These are phyloP conservation scores for Mycena capillaripes DNA, from an alignment of 768 basidiomycete genomes.

Conservation along the genomic window DNA sequence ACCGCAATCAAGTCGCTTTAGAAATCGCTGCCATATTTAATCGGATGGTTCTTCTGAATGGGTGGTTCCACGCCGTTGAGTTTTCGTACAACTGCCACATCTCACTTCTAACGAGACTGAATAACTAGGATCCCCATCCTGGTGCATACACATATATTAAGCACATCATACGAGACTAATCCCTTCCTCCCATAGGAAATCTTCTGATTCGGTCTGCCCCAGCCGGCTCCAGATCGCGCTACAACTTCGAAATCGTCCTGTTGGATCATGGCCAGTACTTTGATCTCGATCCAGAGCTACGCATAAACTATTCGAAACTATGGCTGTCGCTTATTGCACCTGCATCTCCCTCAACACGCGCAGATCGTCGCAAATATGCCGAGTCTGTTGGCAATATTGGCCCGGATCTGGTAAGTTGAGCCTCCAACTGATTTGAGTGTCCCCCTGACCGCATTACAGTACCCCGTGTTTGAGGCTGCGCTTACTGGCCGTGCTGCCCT, in stretches of 20 bases:
- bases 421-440: not conserved
- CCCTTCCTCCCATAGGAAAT: constrained; percentile 68
- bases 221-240: constrained; percentile 75
- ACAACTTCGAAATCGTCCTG: constrained; percentile 96
- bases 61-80: constrained; percentile 85
- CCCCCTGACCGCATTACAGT: constrained; percentile 59
- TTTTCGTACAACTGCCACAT: not conserved
- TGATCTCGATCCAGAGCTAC: constrained; percentile 84
- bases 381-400: constrained; percentile 92
- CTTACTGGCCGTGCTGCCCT: constrained; percentile 90
- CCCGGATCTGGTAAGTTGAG: constrained; percentile 77
- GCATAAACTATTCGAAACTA: constrained; percentile 88
- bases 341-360: constrained; percentile 72
- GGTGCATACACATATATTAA: constrained; percentile 56
- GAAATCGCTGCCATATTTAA: constrained; percentile 93
- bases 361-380: constrained; percentile 88
- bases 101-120: constrained; percentile 1
- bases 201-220: constrained; percentile 88
- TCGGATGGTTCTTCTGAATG: constrained; percentile 96
- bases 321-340: constrained; percentile 91
- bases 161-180: constrained; percentile 16
- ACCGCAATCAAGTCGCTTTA: constrained; percentile 93
- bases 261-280: constrained; percentile 97
- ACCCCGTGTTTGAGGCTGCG: constrained; percentile 95
- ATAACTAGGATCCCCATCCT: constrained; percentile 85